Evolutionary conservation across 2,329 filamentous ascomycete genomes (phyloP), one percentile per base, ranked within the genome.

Genomic region (Fusarium pseudoanthophilum): DNA sequence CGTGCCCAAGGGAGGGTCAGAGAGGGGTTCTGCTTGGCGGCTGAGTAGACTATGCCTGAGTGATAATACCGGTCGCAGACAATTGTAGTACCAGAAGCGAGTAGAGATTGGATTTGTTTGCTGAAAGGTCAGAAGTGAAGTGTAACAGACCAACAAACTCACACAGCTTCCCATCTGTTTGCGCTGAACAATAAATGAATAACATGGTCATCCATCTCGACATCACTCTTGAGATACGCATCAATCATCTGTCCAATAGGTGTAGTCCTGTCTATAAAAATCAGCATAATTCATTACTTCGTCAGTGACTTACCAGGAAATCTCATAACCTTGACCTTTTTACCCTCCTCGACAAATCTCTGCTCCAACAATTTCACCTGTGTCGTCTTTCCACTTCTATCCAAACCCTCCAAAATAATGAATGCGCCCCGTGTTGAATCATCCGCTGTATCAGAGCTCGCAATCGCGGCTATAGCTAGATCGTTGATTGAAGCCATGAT

Each of bases 61-160:
- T 97, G 95, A 81, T 97, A 97, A 84, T 98, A 99, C 53, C 96
- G 91, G 82, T 99, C 96, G 75, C 95, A 91, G 43, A 99, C 86
- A 37, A 99, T 87, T 0, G 90, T 96, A 26, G 87, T 91, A 14
- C 95, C 95, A 3, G 85, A 81, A 2, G 85, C 83, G 11, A 98
- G 82, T 11, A 89, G 84, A 2, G 82, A 64, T 24, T 85, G 79
- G 51, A 92, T 91, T 56, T 83, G 83, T 74, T 85, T 84, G 5
- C 88, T 90, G 67, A 9, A 42, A 2, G 20, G 58, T 71, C 28
- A 75, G 71, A 42, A 42, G 4, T 30, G 32, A n/a, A n/a, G 21
- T 49, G 18, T 18, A 18, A 9, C 21, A 46, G 36, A 20, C 15
- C 13, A 11, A 5, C 7, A 81, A 39, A 83, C 87, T 78, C 83